phyloP scores from a whole-genome alignment of 306 rosid species.

The Cicer arietinum region DNA sequence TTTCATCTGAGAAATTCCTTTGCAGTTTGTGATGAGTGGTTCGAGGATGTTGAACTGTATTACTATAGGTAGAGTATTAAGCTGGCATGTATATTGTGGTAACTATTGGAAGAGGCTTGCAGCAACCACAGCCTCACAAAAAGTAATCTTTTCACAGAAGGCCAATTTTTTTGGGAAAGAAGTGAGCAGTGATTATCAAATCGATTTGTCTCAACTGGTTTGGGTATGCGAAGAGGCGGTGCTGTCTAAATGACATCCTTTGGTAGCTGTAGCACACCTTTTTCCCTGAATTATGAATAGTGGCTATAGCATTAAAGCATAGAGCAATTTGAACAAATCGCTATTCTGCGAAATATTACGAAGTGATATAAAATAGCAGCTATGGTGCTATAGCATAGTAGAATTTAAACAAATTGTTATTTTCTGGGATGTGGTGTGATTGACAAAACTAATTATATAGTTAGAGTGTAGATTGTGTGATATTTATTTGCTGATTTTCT shows the following conservation, averaged over 20 bases:
- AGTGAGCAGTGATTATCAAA: conserved; percentile 44
- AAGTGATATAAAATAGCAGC: not conserved
- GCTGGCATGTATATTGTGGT: conserved; percentile 47
- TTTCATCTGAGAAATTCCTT: conserved; percentile 41
- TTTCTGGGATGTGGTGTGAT: not conserved
- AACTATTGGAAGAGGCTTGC: conserved; percentile 44
- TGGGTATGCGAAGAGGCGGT: conserved; percentile 39
- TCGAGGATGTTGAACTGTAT: conserved; percentile 42
- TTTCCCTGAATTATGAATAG: conserved; percentile 35
- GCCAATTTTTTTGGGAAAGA: conserved; percentile 52
- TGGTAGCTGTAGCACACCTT: conserved; percentile 39
- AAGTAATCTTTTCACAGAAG: conserved; percentile 42
- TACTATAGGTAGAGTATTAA: conserved; percentile 45
- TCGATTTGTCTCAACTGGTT: conserved; percentile 38
- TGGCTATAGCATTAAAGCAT: not conserved
- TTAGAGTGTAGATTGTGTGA: conserved; percentile 56
- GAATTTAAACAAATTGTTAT: not conserved
- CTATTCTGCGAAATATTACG: not conserved
- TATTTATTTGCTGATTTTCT: conserved; percentile 24
- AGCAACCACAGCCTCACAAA: conserved; percentile 37
- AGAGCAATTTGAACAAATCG: not conserved
- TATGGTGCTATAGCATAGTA: not conserved
- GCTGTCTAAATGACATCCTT: conserved; percentile 40
- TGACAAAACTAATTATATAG: conserved; percentile 8
- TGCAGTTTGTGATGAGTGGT: not conserved